Evolutionary conservation across 1,139 yeast genomes (phyloP).

Genomic region (Fermentozyma sake): DNA sequence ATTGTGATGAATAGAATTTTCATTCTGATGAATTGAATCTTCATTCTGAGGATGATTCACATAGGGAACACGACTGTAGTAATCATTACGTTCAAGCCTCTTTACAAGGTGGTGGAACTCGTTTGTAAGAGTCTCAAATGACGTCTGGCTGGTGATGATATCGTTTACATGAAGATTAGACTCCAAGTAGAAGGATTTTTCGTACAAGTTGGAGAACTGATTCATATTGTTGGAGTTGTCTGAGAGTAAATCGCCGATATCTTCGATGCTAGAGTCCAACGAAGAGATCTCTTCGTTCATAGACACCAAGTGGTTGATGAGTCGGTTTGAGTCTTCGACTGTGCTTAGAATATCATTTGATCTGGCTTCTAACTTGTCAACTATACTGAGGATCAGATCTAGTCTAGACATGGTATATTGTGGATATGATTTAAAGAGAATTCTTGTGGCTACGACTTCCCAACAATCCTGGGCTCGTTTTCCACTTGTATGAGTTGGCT

Average conservation of each 20-base stretch:
- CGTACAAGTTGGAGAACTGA: constrained; percentile 28
- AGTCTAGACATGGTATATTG: constrained; percentile 20
- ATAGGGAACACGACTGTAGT: constrained; percentile 1
- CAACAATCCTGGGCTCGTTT: no score
- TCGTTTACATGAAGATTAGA: constrained; percentile 30
- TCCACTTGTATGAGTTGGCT: no score
- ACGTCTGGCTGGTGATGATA: constrained; percentile 37
- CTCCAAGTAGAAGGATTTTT: constrained; percentile 33
- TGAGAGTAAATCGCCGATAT: constrained; percentile 20
- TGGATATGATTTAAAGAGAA: no score
- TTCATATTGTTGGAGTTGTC: constrained; percentile 20
- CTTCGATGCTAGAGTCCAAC: constrained; percentile 30
- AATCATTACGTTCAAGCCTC: constrained; percentile 9
- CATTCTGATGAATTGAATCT: not conserved
- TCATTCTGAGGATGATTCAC: not conserved
- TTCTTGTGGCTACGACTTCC: no score
- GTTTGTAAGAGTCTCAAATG: constrained; percentile 43
- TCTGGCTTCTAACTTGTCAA: constrained; percentile 26
- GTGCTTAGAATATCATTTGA: constrained; percentile 20
- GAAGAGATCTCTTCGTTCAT: constrained; percentile 19
- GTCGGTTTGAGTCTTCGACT: constrained; percentile 19
- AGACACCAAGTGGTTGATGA: constrained; percentile 18
- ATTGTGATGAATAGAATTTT: no score
- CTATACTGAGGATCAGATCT: constrained; percentile 28
- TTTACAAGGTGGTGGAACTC: constrained; percentile 31